phyloP scores from a whole-genome alignment of 495 filamentous ascomycete species.

The Filosporella fistucella region DNA sequence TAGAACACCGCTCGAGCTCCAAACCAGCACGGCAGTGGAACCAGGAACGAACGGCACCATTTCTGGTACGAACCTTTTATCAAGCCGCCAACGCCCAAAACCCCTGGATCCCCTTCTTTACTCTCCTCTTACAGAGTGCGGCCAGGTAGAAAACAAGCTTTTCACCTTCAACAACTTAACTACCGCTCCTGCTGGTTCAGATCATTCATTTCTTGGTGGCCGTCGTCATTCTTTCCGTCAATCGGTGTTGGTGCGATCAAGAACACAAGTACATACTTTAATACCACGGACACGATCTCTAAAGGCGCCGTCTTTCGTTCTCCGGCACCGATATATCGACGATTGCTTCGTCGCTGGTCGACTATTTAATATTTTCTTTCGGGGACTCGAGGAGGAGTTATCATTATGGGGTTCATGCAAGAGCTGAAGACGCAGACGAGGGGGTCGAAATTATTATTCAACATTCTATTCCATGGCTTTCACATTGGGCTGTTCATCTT shows the following conservation, averaged over 20 bases:
- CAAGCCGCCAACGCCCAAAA: constrained; percentile 8
- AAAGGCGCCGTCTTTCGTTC: constrained; percentile 15
- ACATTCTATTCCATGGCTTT: constrained; percentile 77
- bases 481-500: constrained; percentile 78
- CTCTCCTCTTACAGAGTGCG: constrained; percentile 3
- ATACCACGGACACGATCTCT: constrained; percentile 2
- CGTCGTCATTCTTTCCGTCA: constrained; percentile 19
- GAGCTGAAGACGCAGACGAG: constrained; percentile 55
- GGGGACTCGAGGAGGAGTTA: constrained; percentile 1
- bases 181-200: constrained; percentile 53
- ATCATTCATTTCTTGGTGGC: constrained; percentile 44
- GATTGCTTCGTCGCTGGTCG: constrained; percentile 41
- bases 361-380: constrained; percentile 20
- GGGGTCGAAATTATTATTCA: constrained; percentile 68
- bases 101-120: constrained; percentile 13
- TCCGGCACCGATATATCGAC: constrained; percentile 12
- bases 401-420: constrained; percentile 14
- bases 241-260: constrained; percentile 7
- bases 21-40: constrained; percentile 1
- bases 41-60: neutral
- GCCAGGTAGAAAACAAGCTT: constrained; percentile 26
- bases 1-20: constrained; percentile 10
- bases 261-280: constrained; percentile 15
- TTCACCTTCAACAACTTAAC: constrained; percentile 37
- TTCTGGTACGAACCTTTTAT: constrained; percentile 2